Evolutionary conservation across 257 asterid genomes (phyloP).

Genomic region (Ajuga chamaepitys): DNA sequence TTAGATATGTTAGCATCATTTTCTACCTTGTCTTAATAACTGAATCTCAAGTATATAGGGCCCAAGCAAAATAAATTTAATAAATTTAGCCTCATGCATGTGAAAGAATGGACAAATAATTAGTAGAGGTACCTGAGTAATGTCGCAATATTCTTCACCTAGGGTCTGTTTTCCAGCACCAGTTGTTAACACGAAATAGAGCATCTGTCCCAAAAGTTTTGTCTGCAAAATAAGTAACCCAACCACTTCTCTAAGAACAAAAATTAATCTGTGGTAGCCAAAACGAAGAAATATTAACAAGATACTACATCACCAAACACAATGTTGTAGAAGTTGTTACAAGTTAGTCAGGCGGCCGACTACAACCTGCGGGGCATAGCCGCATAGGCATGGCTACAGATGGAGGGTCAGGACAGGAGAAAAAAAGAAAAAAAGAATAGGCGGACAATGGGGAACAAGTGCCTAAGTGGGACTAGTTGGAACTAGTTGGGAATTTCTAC

Average conservation of each 20-base stretch:
- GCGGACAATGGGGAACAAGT: too few species aligned
- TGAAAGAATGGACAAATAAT: background rate
- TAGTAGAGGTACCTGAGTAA: conserved; percentile 58
- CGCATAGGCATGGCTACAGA: too few species aligned
- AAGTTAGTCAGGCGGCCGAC: too few species aligned
- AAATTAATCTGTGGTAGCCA: background rate
- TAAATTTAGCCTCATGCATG: background rate
- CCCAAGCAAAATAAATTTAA: background rate
- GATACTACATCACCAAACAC: background rate
- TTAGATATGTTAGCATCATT: background rate
- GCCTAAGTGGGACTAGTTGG: too few species aligned
- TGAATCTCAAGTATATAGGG: background rate
- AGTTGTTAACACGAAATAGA: conserved; percentile 78
- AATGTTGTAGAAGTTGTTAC: too few species aligned
- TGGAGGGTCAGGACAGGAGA: too few species aligned
- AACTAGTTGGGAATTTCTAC: too few species aligned
- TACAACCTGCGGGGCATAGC: too few species aligned
- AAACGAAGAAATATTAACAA: background rate
- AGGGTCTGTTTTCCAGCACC: conserved; percentile 96
- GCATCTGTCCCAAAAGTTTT: conserved; percentile 95
- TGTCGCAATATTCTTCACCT: conserved; percentile 98
- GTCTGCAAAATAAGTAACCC: conserved; percentile 42
- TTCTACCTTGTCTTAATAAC: background rate
- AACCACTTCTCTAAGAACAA: background rate
- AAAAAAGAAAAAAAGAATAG: too few species aligned